Conservation (phyloP, 2,329 filamentous ascomycete genomes). For the Dactylellina parvicollis region DNA sequence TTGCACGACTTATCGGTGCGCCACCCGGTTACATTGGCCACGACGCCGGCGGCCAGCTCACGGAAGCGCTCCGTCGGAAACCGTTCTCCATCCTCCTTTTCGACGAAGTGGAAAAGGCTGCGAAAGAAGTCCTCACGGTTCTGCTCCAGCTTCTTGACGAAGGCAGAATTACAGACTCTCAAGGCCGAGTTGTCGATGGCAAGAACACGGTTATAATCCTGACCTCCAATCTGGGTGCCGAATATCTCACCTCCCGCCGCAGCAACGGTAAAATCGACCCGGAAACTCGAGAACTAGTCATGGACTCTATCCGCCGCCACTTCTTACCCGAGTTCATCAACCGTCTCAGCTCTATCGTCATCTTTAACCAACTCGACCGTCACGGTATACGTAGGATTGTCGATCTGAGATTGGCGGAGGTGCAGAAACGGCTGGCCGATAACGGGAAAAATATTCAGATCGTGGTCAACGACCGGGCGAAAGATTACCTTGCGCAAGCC, state of each 20-base stretch:
- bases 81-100: slow-evolving; percentile 98
- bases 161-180: slow-evolving; percentile 96
- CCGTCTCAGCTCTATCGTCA: slow-evolving; percentile 93
- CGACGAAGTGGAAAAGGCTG: slow-evolving; percentile 97
- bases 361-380: slow-evolving; percentile 95
- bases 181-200: slow-evolving; percentile 92
- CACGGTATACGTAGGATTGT: slow-evolving; percentile 94
- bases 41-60: slow-evolving; percentile 93
- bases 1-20: slow-evolving; percentile 97
- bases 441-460: slow-evolving; percentile 90
- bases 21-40: slow-evolving; percentile 97
- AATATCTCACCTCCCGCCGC: slow-evolving; percentile 70
- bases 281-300: slow-evolving; percentile 86
- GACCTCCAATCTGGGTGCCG: slow-evolving; percentile 96
- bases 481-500: slow-evolving; percentile 88
- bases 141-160: slow-evolving; percentile 99
- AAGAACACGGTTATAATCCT: slow-evolving; percentile 99
- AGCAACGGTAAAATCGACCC: slow-evolving; percentile 83
- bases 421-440: slow-evolving; percentile 86
- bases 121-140: slow-evolving; percentile 95
- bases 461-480: slow-evolving; percentile 82
- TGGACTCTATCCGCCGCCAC: slow-evolving; percentile 89
- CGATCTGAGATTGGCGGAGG: slow-evolving; percentile 84
- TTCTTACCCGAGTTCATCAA: slow-evolving; percentile 99
- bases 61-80: slow-evolving; percentile 89